Percentiles rank a stretch among this genome's conserved stretches.
phyloP scores from a whole-genome alignment of 176 grass and related monocot species.

The Cenchrus purpureus region DNA sequence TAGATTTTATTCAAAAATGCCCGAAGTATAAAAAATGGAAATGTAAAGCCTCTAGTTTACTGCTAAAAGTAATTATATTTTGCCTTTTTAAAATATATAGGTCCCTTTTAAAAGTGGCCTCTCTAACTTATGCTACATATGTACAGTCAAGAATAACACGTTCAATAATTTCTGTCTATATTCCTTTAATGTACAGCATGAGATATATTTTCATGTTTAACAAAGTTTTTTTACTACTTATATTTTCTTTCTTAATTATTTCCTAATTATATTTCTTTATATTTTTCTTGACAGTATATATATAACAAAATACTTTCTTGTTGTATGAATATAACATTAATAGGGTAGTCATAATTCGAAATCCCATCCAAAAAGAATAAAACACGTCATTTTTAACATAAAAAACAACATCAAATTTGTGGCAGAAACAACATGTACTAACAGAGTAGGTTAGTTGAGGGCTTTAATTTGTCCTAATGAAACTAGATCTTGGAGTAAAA shows the following conservation, averaged over 20 bases:
- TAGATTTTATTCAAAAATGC: too few relatives aligned
- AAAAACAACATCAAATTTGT: not conserved
- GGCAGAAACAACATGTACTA: not conserved
- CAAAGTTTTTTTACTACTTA: too few relatives aligned
- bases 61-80: not conserved
- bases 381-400: not conserved
- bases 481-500: not conserved
- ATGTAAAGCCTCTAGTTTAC: not conserved
- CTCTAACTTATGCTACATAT: not conserved
- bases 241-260: too few relatives aligned
- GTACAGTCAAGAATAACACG: not conserved
- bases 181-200: too few relatives aligned
- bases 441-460: not conserved
- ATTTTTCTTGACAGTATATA: too few relatives aligned
- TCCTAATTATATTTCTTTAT: too few relatives aligned
- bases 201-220: too few relatives aligned
- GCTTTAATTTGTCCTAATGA: not conserved
- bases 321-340: too few relatives aligned
- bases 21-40: not conserved
- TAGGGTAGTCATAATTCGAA: too few relatives aligned
- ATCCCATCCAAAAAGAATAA: not conserved
- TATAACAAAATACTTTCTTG: too few relatives aligned
- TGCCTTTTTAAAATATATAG: not conserved
- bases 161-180: not conserved
- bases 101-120: not conserved